Evolutionary conservation across 306 rosid genomes (phyloP), one percentile per base, ranked within the genome.

Genomic region (Gastrolobium bilobum): DNA sequence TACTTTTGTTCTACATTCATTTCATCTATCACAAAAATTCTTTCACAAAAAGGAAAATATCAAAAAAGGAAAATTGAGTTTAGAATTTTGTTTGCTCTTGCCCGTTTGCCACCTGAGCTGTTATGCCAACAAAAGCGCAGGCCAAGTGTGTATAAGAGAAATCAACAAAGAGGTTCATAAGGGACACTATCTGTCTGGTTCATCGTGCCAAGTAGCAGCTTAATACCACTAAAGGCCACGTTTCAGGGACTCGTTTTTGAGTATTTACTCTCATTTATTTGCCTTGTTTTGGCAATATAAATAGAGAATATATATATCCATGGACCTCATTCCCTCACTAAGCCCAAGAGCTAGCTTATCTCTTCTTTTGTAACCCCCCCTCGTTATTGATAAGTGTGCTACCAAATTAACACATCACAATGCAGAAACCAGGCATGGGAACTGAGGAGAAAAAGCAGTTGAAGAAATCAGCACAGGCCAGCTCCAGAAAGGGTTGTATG

Each of bases 401-500:
- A 4, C 75, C 1, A 56, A 29, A 6, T 20, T 4, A 13, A 26
- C 10, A 38, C 29, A 37, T 26, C 37, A 54, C 30, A 56, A 87
- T 88, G 91, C 53, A 83, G 77, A 88, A 84, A 42, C 64, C 88
- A 2, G 85, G 58, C 31, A 72, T 44, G 53, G 58, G 47, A 34
- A 33, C 40, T 8, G 80, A 63, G 61, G 87, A 83, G 81, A 79
- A 61, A 20, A 85, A 84, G 53, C 80, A 77, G 53, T 51, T 35
- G 77, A 89, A 80, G 77, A 82, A 61, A 58, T 62, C 93, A 2
- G 84, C 88, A 0, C 97, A 91, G 10, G 95, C 97, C 1, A 89
- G 89, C 61, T 90, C 99, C 0, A 83, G 97, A 54, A 94, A 94
- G 61, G 99, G 97, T 7, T 94, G 97, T 10, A 94, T 94, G 99